Conservation (phyloP, 2,329 filamentous ascomycete species). For the Cordyceps cateniannulata region DNA sequence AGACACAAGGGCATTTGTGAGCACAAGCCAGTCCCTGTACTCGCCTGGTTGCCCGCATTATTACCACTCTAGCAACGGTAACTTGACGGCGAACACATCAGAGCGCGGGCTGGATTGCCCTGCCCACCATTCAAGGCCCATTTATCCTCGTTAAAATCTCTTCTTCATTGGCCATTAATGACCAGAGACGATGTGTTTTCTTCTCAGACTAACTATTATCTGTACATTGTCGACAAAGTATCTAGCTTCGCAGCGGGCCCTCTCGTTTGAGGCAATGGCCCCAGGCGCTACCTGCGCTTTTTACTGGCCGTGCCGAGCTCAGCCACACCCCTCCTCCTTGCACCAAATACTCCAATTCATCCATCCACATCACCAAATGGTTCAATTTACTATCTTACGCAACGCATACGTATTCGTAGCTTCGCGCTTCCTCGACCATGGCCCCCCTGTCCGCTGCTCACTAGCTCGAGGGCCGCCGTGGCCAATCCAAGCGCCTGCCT, state of each 20-base stretch:
- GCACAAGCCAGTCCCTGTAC: no score
- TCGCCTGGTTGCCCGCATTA: no score
- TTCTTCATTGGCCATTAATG: not conserved
- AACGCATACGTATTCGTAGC: not conserved
- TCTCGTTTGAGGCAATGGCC: not conserved
- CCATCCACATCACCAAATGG: not conserved
- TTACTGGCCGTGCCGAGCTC: not conserved
- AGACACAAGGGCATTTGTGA: no score
- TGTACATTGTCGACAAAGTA: not conserved
- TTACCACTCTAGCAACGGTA: no score
- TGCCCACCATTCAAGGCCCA: not conserved
- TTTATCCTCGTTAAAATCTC: no score
- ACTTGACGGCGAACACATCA: no score
- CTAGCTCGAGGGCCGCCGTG: not conserved
- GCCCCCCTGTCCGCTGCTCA: not conserved
- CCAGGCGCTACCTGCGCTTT: not conserved
- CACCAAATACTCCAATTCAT: not conserved
- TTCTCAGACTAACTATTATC: no score
- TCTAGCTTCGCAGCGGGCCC: not conserved
- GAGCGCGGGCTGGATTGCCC: no score
- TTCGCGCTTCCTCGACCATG: not conserved
- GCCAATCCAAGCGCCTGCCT: not conserved
- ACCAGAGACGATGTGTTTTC: not conserved
- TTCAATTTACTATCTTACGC: not conserved
- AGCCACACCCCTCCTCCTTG: not conserved